phyloP scores from a whole-genome alignment of 495 filamentous ascomycete genomes.

The Lasiosphaeris hirsuta region DNA sequence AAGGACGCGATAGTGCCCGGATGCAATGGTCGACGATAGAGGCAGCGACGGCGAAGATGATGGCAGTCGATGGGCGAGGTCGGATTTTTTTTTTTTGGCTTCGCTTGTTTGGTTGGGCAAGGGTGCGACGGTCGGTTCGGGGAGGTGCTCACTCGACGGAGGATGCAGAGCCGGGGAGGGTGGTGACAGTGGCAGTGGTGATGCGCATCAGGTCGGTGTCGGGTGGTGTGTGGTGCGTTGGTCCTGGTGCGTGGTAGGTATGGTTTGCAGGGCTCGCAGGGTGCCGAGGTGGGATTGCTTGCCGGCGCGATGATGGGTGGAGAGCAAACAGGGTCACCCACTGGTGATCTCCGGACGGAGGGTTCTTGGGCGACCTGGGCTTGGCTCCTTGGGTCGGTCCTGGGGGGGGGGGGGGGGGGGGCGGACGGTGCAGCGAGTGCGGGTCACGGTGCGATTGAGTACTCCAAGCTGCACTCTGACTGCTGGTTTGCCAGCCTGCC shows the following conservation, averaged over 20 bases:
- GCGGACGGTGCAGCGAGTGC: no score
- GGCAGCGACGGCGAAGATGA: not conserved
- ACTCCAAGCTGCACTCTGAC: not conserved
- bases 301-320: constrained; percentile 10
- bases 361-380: constrained; percentile 4
- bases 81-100: not conserved
- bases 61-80: not conserved
- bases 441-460: not conserved
- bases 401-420: no score
- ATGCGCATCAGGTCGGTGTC: constrained; percentile 1
- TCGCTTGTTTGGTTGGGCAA: no score
- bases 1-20: constrained; percentile 15
- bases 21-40: constrained; percentile 11
- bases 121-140: no score
- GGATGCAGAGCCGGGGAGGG: not conserved
- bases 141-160: not conserved
- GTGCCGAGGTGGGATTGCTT: constrained; percentile 31
- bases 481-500: no score
- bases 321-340: constrained; percentile 21
- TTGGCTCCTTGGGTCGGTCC: no score
- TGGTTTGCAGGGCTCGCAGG: constrained; percentile 15
- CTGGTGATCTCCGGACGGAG: constrained; percentile 8
- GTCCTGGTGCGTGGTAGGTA: not conserved
- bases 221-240: constrained; percentile 5
- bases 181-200: not conserved